These are phyloP conservation scores for Neonectria faginata DNA, from an alignment of 2,329 filamentous ascomycete species.

Conservation along the genomic window DNA sequence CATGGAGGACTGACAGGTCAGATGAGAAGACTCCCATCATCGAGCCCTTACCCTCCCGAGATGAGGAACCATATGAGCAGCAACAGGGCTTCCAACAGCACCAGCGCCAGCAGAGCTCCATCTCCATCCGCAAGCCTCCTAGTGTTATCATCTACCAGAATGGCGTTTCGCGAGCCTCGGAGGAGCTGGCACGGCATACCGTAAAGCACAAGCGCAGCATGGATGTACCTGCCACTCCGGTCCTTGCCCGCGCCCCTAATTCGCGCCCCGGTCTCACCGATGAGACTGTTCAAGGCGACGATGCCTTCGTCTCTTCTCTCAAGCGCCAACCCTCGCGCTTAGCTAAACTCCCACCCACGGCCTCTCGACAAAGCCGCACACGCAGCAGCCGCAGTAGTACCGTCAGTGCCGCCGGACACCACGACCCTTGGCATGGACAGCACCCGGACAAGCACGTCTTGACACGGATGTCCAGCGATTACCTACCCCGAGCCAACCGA, in stretches of 20 bases:
- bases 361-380: constrained; percentile 53
- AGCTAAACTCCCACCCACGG: constrained; percentile 59
- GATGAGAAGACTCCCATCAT: constrained; percentile 49
- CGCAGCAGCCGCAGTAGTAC: constrained; percentile 60
- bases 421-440: constrained; percentile 55
- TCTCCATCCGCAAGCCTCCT: constrained; percentile 59
- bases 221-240: constrained; percentile 61
- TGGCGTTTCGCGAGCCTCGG: constrained; percentile 40
- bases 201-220: constrained; percentile 56
- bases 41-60: constrained; percentile 22
- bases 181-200: constrained; percentile 47
- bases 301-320: constrained; percentile 66
- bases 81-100: constrained; percentile 31
- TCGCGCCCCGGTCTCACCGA: constrained; percentile 72
- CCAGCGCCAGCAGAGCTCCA: constrained; percentile 49
- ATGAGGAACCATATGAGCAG: constrained; percentile 20
- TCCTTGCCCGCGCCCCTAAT: constrained; percentile 71
- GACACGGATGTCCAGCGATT: constrained; percentile 51
- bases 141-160: constrained; percentile 67
- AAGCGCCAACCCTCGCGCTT: constrained; percentile 67
- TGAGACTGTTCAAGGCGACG: constrained; percentile 69
- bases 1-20: constrained; percentile 64
- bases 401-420: constrained; percentile 55
- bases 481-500: constrained; percentile 40
- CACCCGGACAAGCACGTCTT: constrained; percentile 48